Evolutionary conservation across 345 rosid genomes (phyloP), one percentile per base, ranked within the genome.

Genomic region (Dipteronia sinensis): DNA sequence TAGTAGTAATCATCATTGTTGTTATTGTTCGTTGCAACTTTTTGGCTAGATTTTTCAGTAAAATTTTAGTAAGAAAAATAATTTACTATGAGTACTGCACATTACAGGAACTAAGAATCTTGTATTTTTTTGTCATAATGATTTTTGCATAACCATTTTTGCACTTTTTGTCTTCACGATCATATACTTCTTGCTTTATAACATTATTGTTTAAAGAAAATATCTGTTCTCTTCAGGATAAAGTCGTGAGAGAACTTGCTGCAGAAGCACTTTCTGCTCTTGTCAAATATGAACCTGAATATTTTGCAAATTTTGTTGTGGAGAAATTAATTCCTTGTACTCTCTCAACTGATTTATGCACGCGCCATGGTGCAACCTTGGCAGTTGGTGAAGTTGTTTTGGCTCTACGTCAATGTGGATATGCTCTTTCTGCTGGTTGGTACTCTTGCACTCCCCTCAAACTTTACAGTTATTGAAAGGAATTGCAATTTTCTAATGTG

Each of bases 281-380:
- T 81, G 98, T 92, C 74, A 92, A 85, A 73, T 96, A 92, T 79
- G 95, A 92, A 76, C 88, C 92, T 65, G 86, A 87, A 67, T 85
- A 92, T 82, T 93, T 91, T 81, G 90, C 86, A 46, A 82, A 81
- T 73, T 86, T 74, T 86, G 90, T 89, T 77, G 80, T 95, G 82
- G 93, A 88, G 78, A 92, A 90, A 78, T 83, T 96, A 77, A 84
- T 85, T 86, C 97, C 97, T 55, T 87, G 69, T 61, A 95, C 99
- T 76, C 94, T 95, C 55, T 95, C 98, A 61, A 83, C 97, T 69
- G 99, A 95, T 87, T 82, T 95, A 82, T 91, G 96, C 87, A 84
- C 82, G 74, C 98, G 97, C 64, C 99, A 95, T 87, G 99, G 99
- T 86, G 93, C 96, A 59, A 95, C 97, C 77, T 87, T 94, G 75